phyloP scores from a whole-genome alignment of 176 grass and related monocot species.

The Lolium multiflorum region DNA sequence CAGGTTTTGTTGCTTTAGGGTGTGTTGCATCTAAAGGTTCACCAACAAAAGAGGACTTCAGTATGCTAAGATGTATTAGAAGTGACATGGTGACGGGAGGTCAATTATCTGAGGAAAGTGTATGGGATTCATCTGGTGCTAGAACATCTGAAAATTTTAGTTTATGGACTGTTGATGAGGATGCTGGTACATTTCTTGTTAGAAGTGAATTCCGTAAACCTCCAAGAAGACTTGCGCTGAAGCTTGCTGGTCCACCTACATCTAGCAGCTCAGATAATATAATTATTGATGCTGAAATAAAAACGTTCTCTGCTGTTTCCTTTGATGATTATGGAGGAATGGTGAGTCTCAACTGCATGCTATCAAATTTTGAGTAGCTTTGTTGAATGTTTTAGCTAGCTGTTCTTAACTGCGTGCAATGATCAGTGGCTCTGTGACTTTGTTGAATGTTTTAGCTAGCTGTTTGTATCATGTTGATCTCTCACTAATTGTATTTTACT shows the following conservation, averaged over 20 bases:
- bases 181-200: conserved; percentile 88
- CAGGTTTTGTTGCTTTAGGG: conserved; percentile 88
- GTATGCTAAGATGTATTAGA: conserved; percentile 81
- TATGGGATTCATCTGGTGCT: conserved; percentile 84
- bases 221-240: conserved; percentile 81
- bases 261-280: conserved; percentile 72
- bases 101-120: conserved; percentile 79
- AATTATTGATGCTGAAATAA: conserved; percentile 86
- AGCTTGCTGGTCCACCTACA: conserved; percentile 65
- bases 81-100: conserved; percentile 91
- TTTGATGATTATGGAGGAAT: conserved; percentile 98
- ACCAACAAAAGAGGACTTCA: conserved; percentile 64
- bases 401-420: conserved; percentile 24
- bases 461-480: conserved; percentile 31
- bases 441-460: conserved; percentile 3
- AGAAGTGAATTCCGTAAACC: conserved; percentile 84
- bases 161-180: conserved; percentile 83
- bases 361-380: conserved; percentile 36
- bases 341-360: conserved; percentile 58
- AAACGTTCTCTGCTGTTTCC: conserved; percentile 82
- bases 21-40: conserved; percentile 81
- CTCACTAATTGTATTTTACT: conserved; percentile 12
- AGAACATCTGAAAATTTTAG: conserved; percentile 78
- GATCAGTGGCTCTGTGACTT: not conserved
- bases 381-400: conserved; percentile 3